phyloP scores from a whole-genome alignment of 441 rosid genomes.

The Pelargonium cotyledonis region DNA sequence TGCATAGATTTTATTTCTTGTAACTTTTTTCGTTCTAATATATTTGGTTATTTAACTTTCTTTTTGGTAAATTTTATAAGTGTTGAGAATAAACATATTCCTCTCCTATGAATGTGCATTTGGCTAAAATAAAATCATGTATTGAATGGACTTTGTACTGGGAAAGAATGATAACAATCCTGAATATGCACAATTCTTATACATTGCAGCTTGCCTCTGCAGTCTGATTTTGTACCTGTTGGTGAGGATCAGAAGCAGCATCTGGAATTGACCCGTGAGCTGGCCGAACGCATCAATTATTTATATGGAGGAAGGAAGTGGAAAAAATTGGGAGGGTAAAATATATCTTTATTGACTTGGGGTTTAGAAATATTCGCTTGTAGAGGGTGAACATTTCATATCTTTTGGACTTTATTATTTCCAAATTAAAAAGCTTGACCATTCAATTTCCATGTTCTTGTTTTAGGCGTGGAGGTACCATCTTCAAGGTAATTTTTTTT shows the following conservation, averaged over 20 bases:
- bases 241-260: conserved; percentile 98
- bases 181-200: conserved; percentile 36
- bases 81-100: neutral
- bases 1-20: conserved; percentile 1
- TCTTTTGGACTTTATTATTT: conserved; percentile 7
- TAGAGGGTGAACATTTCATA: conserved; percentile 9
- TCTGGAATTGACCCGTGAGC: conserved; percentile 75
- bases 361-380: conserved; percentile 7
- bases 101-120: neutral
- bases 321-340: conserved; percentile 93
- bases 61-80: neutral
- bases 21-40: neutral
- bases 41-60: neutral
- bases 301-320: conserved; percentile 93
- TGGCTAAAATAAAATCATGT: neutral
- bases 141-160: neutral
- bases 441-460: conserved; percentile 27
- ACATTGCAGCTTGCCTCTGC: conserved; percentile 47
- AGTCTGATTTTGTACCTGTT: conserved; percentile 89
- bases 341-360: conserved; percentile 15
- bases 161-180: conserved; percentile 18
- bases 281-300: conserved; percentile 70
- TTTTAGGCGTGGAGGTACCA: conserved; percentile 65
- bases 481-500: conserved; percentile 59
- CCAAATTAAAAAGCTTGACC: conserved; percentile 15